Evolutionary conservation across 2,329 filamentous ascomycete genomes (phyloP).

Genomic region (Colletotrichum cordylinicola): DNA sequence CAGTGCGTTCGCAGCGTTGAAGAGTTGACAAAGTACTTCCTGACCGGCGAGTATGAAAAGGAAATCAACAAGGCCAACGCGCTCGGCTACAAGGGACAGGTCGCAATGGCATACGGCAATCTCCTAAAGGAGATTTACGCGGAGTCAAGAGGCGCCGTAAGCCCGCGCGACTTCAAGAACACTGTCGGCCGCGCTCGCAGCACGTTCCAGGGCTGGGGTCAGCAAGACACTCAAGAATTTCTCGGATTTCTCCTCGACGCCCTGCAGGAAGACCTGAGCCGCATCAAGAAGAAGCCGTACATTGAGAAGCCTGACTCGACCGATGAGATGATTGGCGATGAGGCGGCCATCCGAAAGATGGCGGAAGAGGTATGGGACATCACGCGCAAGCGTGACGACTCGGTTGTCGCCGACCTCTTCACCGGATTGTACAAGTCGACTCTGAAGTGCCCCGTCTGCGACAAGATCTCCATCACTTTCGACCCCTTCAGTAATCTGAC

Average conservation of each 20-base stretch:
- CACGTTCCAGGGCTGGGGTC: slow-evolving; percentile 90
- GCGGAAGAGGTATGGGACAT: slow-evolving; percentile 91
- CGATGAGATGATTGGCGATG: slow-evolving; percentile 90
- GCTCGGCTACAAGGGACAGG: slow-evolving; percentile 82
- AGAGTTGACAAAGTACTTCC: slow-evolving; percentile 91
- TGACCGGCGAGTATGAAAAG: slow-evolving; percentile 73
- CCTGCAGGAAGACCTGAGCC: slow-evolving; percentile 92
- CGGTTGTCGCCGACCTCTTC: slow-evolving; percentile 93
- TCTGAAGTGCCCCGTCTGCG: slow-evolving; percentile 86
- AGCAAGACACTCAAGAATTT: slow-evolving; percentile 98
- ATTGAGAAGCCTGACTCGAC: slow-evolving; percentile 98
- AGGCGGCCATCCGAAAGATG: slow-evolving; percentile 80
- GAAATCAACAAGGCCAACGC: slow-evolving; percentile 89
- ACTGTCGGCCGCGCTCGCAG: slow-evolving; percentile 82
- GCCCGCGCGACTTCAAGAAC: slow-evolving; percentile 82
- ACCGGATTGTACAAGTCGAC: slow-evolving; percentile 99
- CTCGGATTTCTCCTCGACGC: slow-evolving; percentile 93
- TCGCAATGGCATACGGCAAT: slow-evolving; percentile 83
- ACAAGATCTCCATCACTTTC: slow-evolving; percentile 98
- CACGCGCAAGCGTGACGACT: slow-evolving; percentile 91
- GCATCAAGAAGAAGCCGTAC: slow-evolving; percentile 94
- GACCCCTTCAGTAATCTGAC: slow-evolving; percentile 97
- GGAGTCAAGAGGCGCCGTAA: slow-evolving; percentile 71
- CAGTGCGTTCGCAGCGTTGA: slow-evolving; percentile 95
- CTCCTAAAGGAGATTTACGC: slow-evolving; percentile 82